Evolutionary conservation across 257 asterid species (phyloP).

Genomic region (Fraxinus americana): DNA sequence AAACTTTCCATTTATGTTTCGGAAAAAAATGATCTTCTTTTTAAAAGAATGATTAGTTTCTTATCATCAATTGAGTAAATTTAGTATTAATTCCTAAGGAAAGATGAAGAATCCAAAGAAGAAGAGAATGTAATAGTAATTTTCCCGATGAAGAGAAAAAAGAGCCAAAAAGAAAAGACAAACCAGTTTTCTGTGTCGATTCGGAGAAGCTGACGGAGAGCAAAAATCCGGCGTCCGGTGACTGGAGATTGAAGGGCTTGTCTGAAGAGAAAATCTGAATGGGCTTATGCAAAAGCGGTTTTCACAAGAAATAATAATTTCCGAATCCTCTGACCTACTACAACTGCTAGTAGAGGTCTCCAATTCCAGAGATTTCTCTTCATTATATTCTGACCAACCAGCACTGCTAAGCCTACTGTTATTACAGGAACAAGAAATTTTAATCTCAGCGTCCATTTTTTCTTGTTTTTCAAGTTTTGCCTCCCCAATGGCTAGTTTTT

Average conservation of each 20-base stretch:
- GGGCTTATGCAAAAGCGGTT: slow-evolving; percentile 49
- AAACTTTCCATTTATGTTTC: neutral
- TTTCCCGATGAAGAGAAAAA: neutral
- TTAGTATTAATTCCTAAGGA: neutral
- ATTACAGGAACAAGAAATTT: slow-evolving; percentile 39
- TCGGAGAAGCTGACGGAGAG: slow-evolving; percentile 78
- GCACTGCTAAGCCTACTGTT: slow-evolving; percentile 41
- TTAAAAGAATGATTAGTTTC: slow-evolving; percentile 11
- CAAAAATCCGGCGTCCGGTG: slow-evolving; percentile 60
- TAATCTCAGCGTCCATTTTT: neutral
- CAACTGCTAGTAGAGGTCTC: slow-evolving; percentile 44
- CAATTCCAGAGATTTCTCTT: slow-evolving; percentile 39
- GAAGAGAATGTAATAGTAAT: neutral
- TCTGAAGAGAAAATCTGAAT: slow-evolving; percentile 51
- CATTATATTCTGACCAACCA: slow-evolving; percentile 38
- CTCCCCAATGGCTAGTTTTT: slow-evolving; percentile 36
- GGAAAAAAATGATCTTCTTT: slow-evolving; percentile 23
- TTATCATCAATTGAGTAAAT: neutral
- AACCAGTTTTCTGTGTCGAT: slow-evolving; percentile 58
- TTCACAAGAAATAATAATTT: slow-evolving; percentile 27
- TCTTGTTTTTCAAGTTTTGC: neutral
- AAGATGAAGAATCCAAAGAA: neutral
- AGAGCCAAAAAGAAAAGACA: slow-evolving; percentile 14
- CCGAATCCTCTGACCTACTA: slow-evolving; percentile 30
- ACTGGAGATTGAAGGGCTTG: slow-evolving; percentile 43